These are phyloP conservation scores for Plasmodium coatneyi DNA, from an alignment of 169 alveolate genomes.

Conservation along the genomic window DNA sequence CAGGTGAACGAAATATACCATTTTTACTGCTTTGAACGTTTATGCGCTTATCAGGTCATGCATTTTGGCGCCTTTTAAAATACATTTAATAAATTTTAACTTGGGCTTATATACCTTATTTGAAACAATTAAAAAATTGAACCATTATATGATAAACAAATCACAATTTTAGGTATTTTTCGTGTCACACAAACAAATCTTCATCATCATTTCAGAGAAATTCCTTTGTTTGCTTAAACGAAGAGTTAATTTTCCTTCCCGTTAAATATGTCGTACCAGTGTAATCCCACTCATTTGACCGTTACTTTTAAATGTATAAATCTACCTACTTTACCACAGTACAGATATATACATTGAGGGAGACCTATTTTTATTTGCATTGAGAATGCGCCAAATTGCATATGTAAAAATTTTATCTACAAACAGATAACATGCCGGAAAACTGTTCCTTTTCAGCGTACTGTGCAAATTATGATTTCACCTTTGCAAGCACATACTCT, in stretches of 20 bases:
- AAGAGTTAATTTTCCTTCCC: not conserved
- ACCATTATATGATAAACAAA: not conserved
- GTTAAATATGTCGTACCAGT: not conserved
- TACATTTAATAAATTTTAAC: not conserved
- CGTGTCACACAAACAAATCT: not conserved
- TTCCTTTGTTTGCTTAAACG: not conserved
- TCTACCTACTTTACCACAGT: not conserved
- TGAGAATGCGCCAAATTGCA: not conserved
- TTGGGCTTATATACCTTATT: not conserved
- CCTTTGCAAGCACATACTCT: not conserved
- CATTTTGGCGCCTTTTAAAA: not conserved
- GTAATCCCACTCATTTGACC: not conserved
- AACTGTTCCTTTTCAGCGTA: not conserved
- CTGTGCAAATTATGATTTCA: not conserved
- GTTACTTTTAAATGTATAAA: not conserved
- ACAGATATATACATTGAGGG: not conserved
- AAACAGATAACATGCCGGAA: not conserved
- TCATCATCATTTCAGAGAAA: not conserved
- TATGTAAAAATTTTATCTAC: not conserved
- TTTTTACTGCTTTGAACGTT: not conserved
- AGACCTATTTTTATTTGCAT: not conserved
- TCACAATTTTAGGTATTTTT: not conserved
- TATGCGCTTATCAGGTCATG: not conserved
- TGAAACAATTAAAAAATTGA: not conserved
- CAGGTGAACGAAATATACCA: not conserved